Evolutionary conservation across 352 stramenopile genomes (phyloP).

Genomic region (Aphanomyces stellatus): DNA sequence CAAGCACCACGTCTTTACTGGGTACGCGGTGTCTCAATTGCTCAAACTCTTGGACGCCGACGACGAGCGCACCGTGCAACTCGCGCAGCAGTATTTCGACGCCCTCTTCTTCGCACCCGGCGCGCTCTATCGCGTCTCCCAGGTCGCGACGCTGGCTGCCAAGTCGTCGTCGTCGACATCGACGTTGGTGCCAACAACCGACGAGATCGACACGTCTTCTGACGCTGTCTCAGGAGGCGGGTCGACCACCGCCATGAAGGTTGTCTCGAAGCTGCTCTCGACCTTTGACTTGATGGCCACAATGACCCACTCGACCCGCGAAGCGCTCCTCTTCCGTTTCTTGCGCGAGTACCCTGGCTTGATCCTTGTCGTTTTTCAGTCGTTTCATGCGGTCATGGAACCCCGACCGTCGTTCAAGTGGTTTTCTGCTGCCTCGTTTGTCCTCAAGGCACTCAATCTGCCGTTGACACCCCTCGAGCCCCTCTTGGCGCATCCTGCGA

Average conservation of each 20-base stretch:
- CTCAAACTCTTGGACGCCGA: conserved; percentile 55
- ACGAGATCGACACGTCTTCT: too few relatives aligned
- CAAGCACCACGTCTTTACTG: conserved; percentile 58
- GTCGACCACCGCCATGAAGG: conserved; percentile 26
- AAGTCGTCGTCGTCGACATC: background rate
- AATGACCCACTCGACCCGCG: conserved; percentile 37
- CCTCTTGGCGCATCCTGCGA: too few relatives aligned
- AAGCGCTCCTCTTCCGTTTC: conserved; percentile 47
- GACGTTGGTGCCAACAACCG: too few relatives aligned
- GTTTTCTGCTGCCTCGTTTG: conserved; percentile 62
- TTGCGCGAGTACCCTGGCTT: conserved; percentile 54
- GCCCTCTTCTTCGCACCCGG: conserved; percentile 49
- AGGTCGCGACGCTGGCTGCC: conserved; percentile 17
- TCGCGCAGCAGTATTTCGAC: conserved; percentile 33
- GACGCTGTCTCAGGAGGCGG: background rate
- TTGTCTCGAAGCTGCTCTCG: conserved; percentile 55
- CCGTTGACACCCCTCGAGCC: conserved; percentile 31
- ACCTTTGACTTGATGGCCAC: conserved; percentile 54
- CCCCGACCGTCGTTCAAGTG: conserved; percentile 64
- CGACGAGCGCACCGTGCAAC: conserved; percentile 32
- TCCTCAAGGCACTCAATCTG: conserved; percentile 54
- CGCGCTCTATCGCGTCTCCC: conserved; percentile 45
- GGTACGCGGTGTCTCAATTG: conserved; percentile 50
- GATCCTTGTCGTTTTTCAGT: conserved; percentile 46
- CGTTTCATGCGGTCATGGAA: conserved; percentile 54